These are phyloP conservation scores for Solanum rostratum DNA, from an alignment of 257 asterid genomes.

Conservation along the genomic window DNA sequence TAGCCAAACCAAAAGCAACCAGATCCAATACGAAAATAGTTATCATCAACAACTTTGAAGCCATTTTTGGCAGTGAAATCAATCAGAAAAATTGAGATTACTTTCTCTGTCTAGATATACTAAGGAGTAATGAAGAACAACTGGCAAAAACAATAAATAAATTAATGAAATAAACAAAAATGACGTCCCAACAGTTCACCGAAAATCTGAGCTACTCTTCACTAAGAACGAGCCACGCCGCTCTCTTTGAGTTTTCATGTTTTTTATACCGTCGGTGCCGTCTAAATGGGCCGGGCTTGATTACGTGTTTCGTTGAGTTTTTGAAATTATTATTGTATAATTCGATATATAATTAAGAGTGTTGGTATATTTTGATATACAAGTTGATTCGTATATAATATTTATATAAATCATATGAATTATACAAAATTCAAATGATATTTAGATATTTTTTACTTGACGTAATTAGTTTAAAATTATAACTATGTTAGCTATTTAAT, in stretches of 20 bases:
- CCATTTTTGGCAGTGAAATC: slow-evolving; percentile 27
- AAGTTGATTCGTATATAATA: too few species aligned
- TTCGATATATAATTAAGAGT: too few species aligned
- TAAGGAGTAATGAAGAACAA: slow-evolving; percentile 14
- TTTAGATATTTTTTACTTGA: too few species aligned
- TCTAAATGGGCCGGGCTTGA: background rate
- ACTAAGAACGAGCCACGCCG: background rate
- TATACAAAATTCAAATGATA: too few species aligned
- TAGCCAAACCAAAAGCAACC: slow-evolving; percentile 77
- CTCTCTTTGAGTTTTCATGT: background rate
- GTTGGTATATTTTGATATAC: too few species aligned
- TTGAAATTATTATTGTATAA: too few species aligned
- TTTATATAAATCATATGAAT: too few species aligned
- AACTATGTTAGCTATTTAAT: too few species aligned
- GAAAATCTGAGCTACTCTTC: background rate
- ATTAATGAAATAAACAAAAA: background rate
- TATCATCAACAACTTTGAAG: slow-evolving; percentile 52
- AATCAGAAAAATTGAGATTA: slow-evolving; percentile 4
- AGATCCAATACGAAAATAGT: slow-evolving; percentile 50
- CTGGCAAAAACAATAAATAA: background rate
- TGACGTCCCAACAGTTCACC: slow-evolving; percentile 17
- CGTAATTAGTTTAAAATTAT: too few species aligned
- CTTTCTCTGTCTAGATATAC: slow-evolving; percentile 23
- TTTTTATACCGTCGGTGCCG: background rate
- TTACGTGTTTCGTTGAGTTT: too few species aligned